phyloP scores from a whole-genome alignment of 208 protist species.

The Tritrichomonas foetus region DNA sequence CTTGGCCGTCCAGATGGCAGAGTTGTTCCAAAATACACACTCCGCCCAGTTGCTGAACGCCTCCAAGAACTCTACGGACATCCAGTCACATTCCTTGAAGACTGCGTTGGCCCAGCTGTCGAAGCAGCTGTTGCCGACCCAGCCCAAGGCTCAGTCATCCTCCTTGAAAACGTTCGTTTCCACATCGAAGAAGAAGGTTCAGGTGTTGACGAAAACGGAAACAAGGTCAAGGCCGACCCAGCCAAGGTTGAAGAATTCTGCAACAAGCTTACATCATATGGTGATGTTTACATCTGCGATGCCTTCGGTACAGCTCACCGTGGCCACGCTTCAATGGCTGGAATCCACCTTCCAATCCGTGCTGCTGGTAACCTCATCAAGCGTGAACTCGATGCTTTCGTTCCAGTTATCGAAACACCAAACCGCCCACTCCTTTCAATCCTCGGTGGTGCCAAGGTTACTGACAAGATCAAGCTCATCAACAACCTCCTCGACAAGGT shows the following conservation, averaged over 20 bases:
- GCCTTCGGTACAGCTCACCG: constrained; percentile 95
- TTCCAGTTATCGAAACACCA: constrained; percentile 69
- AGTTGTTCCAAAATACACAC: background rate
- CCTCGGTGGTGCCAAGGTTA: constrained; percentile 87
- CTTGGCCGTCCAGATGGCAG: constrained; percentile 39
- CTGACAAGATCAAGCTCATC: constrained; percentile 97
- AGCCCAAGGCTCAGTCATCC: constrained; percentile 74
- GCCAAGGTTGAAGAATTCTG: constrained; percentile 66
- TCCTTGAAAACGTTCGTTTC: constrained; percentile 98
- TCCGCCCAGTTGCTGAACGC: background rate
- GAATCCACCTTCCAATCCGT: constrained; percentile 64
- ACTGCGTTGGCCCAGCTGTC: constrained; percentile 55
- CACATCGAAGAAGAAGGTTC: constrained; percentile 75
- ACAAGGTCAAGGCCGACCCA: constrained; percentile 53
- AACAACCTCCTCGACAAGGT: constrained; percentile 94
- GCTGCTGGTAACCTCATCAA: constrained; percentile 93
- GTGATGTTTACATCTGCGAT: constrained; percentile 95
- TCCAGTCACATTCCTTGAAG: background rate
- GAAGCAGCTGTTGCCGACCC: constrained; percentile 62
- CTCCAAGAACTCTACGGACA: background rate
- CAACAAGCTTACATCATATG: constrained; percentile 72
- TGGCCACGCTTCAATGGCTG: constrained; percentile 79
- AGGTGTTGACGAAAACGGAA: constrained; percentile 64
- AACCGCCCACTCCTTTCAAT: constrained; percentile 87
- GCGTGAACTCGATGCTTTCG: constrained; percentile 96